Percentiles rank a stretch among this genome's conserved stretches.
Conservation (phyloP, 2,329 filamentous ascomycete genomes). For the Cucurbitaria berberidis region DNA sequence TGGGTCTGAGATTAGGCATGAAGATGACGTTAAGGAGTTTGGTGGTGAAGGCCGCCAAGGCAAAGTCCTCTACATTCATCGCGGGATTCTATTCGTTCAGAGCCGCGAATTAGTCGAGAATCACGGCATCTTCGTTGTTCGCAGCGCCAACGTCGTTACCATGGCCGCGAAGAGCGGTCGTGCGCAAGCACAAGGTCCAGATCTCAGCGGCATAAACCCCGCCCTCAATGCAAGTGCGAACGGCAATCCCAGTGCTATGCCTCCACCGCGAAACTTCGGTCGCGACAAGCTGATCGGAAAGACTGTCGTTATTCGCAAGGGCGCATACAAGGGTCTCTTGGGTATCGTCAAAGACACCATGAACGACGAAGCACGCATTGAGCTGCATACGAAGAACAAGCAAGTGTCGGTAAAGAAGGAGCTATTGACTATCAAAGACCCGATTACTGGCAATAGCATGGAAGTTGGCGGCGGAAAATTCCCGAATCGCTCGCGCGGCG, state of each 20-base stretch:
- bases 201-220: slow-evolving; percentile 91
- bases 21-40: slow-evolving; percentile 91
- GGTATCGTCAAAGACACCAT: slow-evolving; percentile 97
- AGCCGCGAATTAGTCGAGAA: slow-evolving; percentile 86
- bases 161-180: slow-evolving; percentile 93
- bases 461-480: slow-evolving; percentile 62
- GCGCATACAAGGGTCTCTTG: slow-evolving; percentile 88
- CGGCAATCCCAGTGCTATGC: slow-evolving; percentile 59
- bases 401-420: slow-evolving; percentile 83
- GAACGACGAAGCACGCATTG: slow-evolving; percentile 83
- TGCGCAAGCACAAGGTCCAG: slow-evolving; percentile 72
- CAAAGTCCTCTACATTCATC: slow-evolving; percentile 90
- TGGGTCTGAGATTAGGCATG: slow-evolving; percentile 87
- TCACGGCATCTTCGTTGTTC: slow-evolving; percentile 85
- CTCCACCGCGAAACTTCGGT: slow-evolving; percentile 75
- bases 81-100: slow-evolving; percentile 89
- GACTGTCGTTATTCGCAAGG: slow-evolving; percentile 86
- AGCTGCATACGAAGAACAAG: slow-evolving; percentile 94
- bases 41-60: slow-evolving; percentile 85
- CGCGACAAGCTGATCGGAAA: slow-evolving; percentile 87
- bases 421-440: slow-evolving; percentile 82
- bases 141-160: slow-evolving; percentile 83
- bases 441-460: slow-evolving; percentile 76
- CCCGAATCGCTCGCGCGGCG: slow-evolving; percentile 45
- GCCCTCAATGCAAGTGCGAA: slow-evolving; percentile 67